Evolutionary conservation across 148 eudicot species (phyloP).

Genomic region (Rhododendron williamsianum): DNA sequence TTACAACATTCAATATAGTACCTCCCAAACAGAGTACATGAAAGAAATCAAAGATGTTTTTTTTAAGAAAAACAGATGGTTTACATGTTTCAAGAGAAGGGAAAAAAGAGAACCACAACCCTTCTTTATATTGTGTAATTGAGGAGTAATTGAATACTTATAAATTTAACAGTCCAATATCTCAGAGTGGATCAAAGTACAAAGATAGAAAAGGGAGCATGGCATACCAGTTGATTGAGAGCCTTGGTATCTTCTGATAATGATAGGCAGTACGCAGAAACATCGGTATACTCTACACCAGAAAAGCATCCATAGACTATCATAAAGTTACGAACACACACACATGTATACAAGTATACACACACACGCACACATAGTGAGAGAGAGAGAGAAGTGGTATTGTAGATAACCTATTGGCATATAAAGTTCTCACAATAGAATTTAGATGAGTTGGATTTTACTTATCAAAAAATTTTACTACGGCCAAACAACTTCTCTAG

Average conservation of each 20-base stretch:
- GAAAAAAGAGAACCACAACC: conserved; percentile 6
- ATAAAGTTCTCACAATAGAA: not conserved
- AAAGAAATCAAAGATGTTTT: not conserved
- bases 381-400: not conserved
- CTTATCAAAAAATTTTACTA: too few species aligned
- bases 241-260: conserved; percentile 97
- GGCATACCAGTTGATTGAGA: conserved; percentile 83
- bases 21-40: not conserved
- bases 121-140: not conserved
- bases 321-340: not conserved
- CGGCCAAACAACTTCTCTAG: not conserved
- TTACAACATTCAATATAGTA: conserved; percentile 6
- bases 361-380: not conserved
- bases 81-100: not conserved
- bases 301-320: not conserved
- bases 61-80: not conserved
- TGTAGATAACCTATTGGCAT: not conserved
- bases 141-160: not conserved
- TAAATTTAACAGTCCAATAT: not conserved
- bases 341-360: not conserved
- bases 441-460: not conserved
- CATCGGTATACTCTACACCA: conserved; percentile 79
- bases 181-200: not conserved
- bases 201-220: not conserved
- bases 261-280: conserved; percentile 92